Evolutionary conservation across 495 filamentous ascomycete genomes (phyloP).

Genomic region (Talaromyces trachyspermus): DNA sequence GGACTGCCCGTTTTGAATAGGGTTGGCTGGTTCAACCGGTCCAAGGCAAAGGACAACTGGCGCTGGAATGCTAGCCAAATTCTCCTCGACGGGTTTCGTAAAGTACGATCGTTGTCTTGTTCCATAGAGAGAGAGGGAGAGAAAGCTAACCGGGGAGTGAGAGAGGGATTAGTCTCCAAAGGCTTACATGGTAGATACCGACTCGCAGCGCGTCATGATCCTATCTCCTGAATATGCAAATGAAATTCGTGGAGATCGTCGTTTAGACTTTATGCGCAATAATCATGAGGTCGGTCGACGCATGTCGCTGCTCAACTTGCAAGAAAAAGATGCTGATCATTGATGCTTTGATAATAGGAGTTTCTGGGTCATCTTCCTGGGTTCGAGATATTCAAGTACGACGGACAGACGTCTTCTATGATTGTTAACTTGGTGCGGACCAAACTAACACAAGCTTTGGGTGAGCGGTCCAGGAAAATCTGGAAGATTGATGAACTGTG

Average conservation of each 20-base stretch:
- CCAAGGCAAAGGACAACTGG: constrained; percentile 3
- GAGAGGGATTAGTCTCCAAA: neutral
- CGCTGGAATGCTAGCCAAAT: neutral
- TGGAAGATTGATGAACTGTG: neutral
- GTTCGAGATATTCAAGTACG: constrained; percentile 34
- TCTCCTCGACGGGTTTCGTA: constrained; percentile 4
- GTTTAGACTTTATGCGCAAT: neutral
- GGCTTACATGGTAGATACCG: constrained; percentile 6
- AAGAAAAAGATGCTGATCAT: too few relatives aligned
- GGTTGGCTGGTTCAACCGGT: neutral
- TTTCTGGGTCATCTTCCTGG: constrained; percentile 34
- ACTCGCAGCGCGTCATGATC: neutral
- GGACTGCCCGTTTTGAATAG: constrained; percentile 1
- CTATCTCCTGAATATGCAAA: constrained; percentile 8
- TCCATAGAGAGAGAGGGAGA: neutral
- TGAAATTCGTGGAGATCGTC: constrained; percentile 4
- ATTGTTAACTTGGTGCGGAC: constrained; percentile 35
- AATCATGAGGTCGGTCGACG: neutral
- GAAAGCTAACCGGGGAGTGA: neutral
- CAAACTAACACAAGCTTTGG: constrained; percentile 41
- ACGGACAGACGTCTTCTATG: constrained; percentile 2
- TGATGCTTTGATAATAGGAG: neutral
- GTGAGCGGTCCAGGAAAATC: neutral
- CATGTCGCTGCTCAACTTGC: too few relatives aligned
- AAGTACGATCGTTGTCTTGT: constrained; percentile 1